A percentile compares a stretch with the other conserved stretches of the same genome.
phyloP scores from a whole-genome alignment of 768 basidiomycete genomes.

The Amanita exitialis region DNA sequence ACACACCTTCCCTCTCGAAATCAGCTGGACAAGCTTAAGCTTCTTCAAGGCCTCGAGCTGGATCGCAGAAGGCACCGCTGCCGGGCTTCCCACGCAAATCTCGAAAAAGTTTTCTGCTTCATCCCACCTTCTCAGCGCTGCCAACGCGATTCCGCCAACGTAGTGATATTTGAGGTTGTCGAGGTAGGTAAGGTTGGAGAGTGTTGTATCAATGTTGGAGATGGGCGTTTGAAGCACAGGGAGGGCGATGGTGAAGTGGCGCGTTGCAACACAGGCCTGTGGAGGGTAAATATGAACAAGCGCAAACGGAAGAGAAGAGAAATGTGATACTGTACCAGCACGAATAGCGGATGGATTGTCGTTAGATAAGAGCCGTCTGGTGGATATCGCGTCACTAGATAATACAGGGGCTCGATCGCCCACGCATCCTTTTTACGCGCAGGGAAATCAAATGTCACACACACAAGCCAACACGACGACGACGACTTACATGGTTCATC shows the following conservation, averaged over 20 bases:
- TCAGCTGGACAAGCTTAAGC: slow-evolving; percentile 66
- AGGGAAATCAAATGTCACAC: background rate
- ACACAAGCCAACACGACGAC: slow-evolving; percentile 12
- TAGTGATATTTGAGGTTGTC: slow-evolving; percentile 87
- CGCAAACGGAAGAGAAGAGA: background rate
- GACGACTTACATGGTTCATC: slow-evolving; percentile 32
- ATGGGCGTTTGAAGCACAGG: slow-evolving; percentile 57
- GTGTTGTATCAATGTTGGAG: slow-evolving; percentile 45
- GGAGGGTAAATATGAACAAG: background rate
- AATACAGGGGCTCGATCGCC: slow-evolving; percentile 48
- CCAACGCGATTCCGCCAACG: slow-evolving; percentile 60
- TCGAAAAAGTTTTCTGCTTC: slow-evolving; percentile 75
- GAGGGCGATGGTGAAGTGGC: slow-evolving; percentile 45
- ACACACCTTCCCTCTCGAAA: slow-evolving; percentile 62
- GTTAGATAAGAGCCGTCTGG: slow-evolving; percentile 51
- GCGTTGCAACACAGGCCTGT: slow-evolving; percentile 50
- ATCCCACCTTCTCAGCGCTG: slow-evolving; percentile 53
- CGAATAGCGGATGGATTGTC: slow-evolving; percentile 41
- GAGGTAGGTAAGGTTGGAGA: slow-evolving; percentile 63
- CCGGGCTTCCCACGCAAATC: slow-evolving; percentile 61
- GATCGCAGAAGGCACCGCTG: slow-evolving; percentile 46
- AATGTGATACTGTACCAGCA: background rate
- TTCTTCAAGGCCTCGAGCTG: slow-evolving; percentile 89
- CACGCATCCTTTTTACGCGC: slow-evolving; percentile 20
- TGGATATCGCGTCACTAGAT: slow-evolving; percentile 55